phyloP scores from a whole-genome alignment of 352 stramenopile genomes.

The Phytophthora multivora region DNA sequence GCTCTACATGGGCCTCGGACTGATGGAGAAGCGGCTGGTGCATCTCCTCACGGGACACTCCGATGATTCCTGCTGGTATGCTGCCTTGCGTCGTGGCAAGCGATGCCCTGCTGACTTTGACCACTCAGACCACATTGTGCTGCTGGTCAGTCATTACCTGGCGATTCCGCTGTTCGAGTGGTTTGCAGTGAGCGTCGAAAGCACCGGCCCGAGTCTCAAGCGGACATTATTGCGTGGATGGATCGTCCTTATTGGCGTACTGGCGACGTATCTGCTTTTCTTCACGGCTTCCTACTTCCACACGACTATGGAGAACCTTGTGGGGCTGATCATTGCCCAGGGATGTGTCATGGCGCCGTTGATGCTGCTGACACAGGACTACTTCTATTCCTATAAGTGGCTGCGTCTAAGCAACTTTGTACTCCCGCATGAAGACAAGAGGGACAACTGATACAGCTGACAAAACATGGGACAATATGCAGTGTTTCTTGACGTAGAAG shows the following conservation, averaged over 20 bases:
- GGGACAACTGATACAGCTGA: constrained; percentile 12
- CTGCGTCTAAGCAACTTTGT: constrained; percentile 74
- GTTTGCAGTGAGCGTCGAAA: constrained; percentile 68
- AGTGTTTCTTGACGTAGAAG: not conserved
- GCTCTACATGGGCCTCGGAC: constrained; percentile 67
- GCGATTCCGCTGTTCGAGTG: constrained; percentile 77
- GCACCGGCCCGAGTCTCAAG: constrained; percentile 45
- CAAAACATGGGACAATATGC: not conserved
- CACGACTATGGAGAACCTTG: constrained; percentile 64
- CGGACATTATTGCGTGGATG: constrained; percentile 50
- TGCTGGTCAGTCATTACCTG: constrained; percentile 76
- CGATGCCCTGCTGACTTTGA: constrained; percentile 65
- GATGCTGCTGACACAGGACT: constrained; percentile 71
- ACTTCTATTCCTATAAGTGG: constrained; percentile 38
- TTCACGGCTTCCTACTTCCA: constrained; percentile 78
- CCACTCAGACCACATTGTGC: constrained; percentile 81
- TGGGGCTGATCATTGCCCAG: constrained; percentile 65
- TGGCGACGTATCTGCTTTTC: constrained; percentile 65
- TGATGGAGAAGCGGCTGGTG: constrained; percentile 51
- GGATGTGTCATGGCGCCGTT: constrained; percentile 64
- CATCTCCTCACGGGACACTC: constrained; percentile 42
- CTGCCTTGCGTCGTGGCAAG: constrained; percentile 52
- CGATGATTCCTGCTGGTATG: constrained; percentile 62
- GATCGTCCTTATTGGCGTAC: constrained; percentile 41
- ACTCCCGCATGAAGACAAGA: constrained; percentile 47